Conservation (phyloP, 1,139 yeast genomes). For the Geotrichum cucujoidarum region DNA sequence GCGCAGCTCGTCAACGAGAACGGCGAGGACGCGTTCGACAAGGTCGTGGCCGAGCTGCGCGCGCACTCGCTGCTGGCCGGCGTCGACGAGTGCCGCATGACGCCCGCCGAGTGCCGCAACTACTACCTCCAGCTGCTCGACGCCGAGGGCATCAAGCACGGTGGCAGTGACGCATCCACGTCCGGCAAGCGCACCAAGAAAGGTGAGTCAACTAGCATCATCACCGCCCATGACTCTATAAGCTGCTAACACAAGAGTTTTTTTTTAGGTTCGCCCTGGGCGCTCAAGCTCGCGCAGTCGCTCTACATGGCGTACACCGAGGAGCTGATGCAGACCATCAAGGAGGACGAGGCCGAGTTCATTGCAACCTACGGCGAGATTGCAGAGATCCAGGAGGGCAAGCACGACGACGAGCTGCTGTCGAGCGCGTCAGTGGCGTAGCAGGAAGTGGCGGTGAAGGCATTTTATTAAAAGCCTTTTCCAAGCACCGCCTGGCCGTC, state of each 20-base stretch:
- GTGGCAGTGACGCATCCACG: slow-evolving; percentile 9
- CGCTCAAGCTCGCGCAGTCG: slow-evolving; percentile 30
- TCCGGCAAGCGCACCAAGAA: not conserved
- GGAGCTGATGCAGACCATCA: slow-evolving; percentile 27
- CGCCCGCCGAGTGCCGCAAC: slow-evolving; percentile 28
- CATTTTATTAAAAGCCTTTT: too few species aligned
- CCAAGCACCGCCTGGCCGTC: too few species aligned
- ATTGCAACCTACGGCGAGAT: slow-evolving; percentile 23
- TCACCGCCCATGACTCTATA: too few species aligned
- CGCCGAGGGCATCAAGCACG: slow-evolving; percentile 28
- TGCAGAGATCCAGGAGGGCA: slow-evolving; percentile 16
- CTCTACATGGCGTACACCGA: slow-evolving; percentile 33
- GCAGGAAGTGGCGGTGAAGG: too few species aligned
- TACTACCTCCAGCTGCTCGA: slow-evolving; percentile 28
- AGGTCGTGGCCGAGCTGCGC: slow-evolving; percentile 30
- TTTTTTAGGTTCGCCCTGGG: slow-evolving; percentile 2
- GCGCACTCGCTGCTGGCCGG: slow-evolving; percentile 34
- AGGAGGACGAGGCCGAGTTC: slow-evolving; percentile 32
- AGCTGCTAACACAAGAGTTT: not conserved
- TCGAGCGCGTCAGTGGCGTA: too few species aligned
- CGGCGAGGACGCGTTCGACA: slow-evolving; percentile 32
- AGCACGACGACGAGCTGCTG: slow-evolving; percentile 10
- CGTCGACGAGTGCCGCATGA: slow-evolving; percentile 19
- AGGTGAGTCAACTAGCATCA: too few species aligned
- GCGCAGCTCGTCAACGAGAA: slow-evolving; percentile 37